Conservation (phyloP, 768 basidiomycete species). For the Amanita thiersii region DNA sequence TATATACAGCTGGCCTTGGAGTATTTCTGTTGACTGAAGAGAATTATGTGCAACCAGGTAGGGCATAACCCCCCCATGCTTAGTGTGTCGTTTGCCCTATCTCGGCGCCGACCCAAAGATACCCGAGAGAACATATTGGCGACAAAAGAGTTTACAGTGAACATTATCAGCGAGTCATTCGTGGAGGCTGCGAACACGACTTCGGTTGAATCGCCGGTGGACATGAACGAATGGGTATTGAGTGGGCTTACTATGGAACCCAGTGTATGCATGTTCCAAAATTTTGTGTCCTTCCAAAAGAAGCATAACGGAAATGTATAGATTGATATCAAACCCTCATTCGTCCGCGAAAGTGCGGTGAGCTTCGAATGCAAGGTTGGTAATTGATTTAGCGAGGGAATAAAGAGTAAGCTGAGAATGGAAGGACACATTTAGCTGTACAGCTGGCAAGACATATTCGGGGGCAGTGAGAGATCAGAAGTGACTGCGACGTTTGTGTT, state of each 20-base stretch:
- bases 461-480: slow-evolving; percentile 24
- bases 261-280: slow-evolving; percentile 33
- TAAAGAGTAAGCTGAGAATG: slow-evolving; percentile 3
- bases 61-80: slow-evolving; percentile 60
- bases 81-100: slow-evolving; percentile 49
- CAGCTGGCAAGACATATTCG: slow-evolving; percentile 41
- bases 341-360: slow-evolving; percentile 50
- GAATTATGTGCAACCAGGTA: slow-evolving; percentile 26
- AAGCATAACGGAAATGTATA: slow-evolving; percentile 14
- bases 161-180: slow-evolving; percentile 63
- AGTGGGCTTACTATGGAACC: slow-evolving; percentile 47
- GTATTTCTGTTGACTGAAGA: slow-evolving; percentile 6
- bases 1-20: not conserved
- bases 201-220: slow-evolving; percentile 46
- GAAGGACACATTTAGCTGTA: slow-evolving; percentile 30
- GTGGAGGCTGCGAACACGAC: slow-evolving; percentile 47
- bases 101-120: slow-evolving; percentile 42
- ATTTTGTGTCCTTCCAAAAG: slow-evolving; percentile 1
- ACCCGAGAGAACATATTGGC: slow-evolving; percentile 56
- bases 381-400: slow-evolving; percentile 11
- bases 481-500: slow-evolving; percentile 39
- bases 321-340: slow-evolving; percentile 40
- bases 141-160: slow-evolving; percentile 64
- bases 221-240: slow-evolving; percentile 50
- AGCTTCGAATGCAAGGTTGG: slow-evolving; percentile 56